Evolutionary conservation across 2,329 filamentous ascomycete genomes (phyloP).

Genomic region (Pseudogymnoascus sp.): DNA sequence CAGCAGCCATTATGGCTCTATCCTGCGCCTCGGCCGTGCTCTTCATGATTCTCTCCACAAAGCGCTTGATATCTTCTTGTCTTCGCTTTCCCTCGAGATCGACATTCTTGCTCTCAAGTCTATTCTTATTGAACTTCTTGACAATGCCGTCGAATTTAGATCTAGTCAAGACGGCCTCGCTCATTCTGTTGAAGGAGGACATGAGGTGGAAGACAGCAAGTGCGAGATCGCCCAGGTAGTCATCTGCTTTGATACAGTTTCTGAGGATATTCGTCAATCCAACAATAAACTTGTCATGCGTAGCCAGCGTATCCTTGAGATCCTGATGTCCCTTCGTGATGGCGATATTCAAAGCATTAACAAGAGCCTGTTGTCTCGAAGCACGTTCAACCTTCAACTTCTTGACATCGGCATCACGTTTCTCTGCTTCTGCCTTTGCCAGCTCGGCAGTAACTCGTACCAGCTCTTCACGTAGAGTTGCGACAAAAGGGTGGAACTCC

Average conservation of each 20-base stretch:
- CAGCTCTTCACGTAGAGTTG: constrained; percentile 23
- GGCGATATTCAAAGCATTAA: constrained; percentile 43
- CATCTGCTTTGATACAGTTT: constrained; percentile 42
- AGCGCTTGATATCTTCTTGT: constrained; percentile 30
- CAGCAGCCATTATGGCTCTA: constrained; percentile 35
- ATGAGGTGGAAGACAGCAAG: constrained; percentile 52
- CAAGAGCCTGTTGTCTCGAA: constrained; percentile 40
- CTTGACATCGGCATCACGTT: constrained; percentile 23
- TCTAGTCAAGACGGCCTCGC: constrained; percentile 48
- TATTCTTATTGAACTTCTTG: constrained; percentile 44
- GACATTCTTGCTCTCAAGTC: constrained; percentile 38
- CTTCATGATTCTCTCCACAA: constrained; percentile 26
- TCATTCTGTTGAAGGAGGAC: constrained; percentile 50
- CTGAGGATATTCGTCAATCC: constrained; percentile 46
- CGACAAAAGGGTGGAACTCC: constrained; percentile 25
- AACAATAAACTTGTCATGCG: constrained; percentile 47
- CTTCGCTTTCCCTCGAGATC: constrained; percentile 54
- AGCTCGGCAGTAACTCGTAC: constrained; percentile 21
- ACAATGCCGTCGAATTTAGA: constrained; percentile 58
- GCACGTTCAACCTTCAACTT: constrained; percentile 35
- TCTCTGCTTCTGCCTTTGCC: constrained; percentile 18
- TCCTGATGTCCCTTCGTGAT: constrained; percentile 45
- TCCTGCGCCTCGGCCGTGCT: constrained; percentile 26
- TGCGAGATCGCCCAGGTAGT: constrained; percentile 45
- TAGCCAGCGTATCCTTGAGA: constrained; percentile 49